Conservation (phyloP, 805 yeast species). For the Ogataea methanolica region DNA sequence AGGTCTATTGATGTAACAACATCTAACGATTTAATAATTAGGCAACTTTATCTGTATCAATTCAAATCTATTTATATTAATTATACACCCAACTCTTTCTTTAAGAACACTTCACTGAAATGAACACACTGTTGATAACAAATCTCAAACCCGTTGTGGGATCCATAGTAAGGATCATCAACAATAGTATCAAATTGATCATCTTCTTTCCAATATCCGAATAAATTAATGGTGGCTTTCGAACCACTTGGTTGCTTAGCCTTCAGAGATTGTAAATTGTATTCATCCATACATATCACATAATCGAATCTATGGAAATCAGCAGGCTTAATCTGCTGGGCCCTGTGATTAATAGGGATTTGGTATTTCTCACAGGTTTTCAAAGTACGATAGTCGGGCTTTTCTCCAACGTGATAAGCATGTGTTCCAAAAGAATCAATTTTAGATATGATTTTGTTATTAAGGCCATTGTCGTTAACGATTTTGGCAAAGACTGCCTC, state of each 20-base stretch:
- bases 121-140: conserved; percentile 72
- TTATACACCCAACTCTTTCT: conserved; percentile 33
- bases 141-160: conserved; percentile 72
- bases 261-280: conserved; percentile 48
- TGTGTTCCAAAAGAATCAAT: conserved; percentile 91
- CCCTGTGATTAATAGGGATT: conserved; percentile 68
- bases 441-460: conserved; percentile 34
- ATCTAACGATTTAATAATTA: too few relatives aligned
- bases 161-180: conserved; percentile 93
- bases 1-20: too few relatives aligned
- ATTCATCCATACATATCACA: conserved; percentile 66
- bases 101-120: conserved; percentile 68
- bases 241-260: conserved; percentile 48
- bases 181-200: conserved; percentile 50
- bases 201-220: conserved; percentile 78
- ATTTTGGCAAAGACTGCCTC: conserved; percentile 79
- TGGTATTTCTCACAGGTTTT: conserved; percentile 65
- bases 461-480: conserved; percentile 48
- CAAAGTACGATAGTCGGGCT: conserved; percentile 73
- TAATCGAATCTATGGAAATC: conserved; percentile 62
- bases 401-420: conserved; percentile 77
- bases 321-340: conserved; percentile 56
- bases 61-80: too few relatives aligned
- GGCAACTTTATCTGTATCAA: too few relatives aligned
- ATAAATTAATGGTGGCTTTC: conserved; percentile 50